Base-by-base conservation (phyloP, 345 rosid genomes). In the Alliaria petiolata region DNA sequence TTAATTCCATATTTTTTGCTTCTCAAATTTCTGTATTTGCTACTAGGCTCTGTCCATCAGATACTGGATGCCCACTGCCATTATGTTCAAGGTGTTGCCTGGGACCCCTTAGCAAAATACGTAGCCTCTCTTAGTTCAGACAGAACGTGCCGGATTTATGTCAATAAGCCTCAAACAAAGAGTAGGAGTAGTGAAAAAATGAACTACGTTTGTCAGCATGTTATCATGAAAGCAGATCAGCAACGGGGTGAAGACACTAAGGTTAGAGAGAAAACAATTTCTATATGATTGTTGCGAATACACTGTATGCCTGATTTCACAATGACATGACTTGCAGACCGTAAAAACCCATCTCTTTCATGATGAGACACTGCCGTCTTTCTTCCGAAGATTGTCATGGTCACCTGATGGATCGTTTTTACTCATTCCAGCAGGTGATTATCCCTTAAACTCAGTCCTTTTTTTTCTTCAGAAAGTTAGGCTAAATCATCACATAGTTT, bases 11-110 rank as follows among this genome's bases (percentile, higher is more conserved):
- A 15, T 30, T 46, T 60, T 30, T 30, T 59, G 65, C 17, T 43
- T 42, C 51, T 79, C 40, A 46, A 0, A 4, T 20, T 63, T 62
- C 0, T 1, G 11, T 71, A 49, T 61, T 52, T 36, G 15, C 76
- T 61, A 71, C 81, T 80, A 95, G 99, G 97, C 76, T 88, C 89
- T 42, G 97, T 88, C 16, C 84, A 83, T 80, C 99, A 95, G 86
- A 80, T 95, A 72, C 68, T 95, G 80, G 95, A 95, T 75, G 84
- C 83, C 6, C 99, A 95, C 79, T 82, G 76, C 73, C 99, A 95
- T 82, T 95, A 95, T 82, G 99, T 95, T 72, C 99, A 95, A 79
- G 99, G 99, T 58, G 99, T 95, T 66, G 88, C 97, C 6, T 95
- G 97, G 99, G 98, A 95, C 79, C 99, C 99, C 52, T 78, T 89